Conservation (phyloP, 2,329 filamentous ascomycete species). For the Lasiodiplodia sp. region DNA sequence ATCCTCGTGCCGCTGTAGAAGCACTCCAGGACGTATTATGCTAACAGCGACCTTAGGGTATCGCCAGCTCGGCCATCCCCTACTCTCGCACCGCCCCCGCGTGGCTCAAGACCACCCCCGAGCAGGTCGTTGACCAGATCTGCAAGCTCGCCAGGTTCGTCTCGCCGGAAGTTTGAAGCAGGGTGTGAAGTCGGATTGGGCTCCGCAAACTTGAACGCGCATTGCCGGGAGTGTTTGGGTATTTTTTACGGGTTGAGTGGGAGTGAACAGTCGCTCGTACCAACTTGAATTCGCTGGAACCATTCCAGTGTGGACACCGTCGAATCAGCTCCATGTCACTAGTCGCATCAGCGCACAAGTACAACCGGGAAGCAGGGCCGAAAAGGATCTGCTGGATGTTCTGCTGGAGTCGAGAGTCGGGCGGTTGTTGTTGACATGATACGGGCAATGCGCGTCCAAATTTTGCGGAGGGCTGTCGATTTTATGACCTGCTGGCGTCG, state of each 20-base stretch:
- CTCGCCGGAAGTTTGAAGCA: constrained; percentile 1
- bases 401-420: background rate
- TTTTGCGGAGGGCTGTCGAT: background rate
- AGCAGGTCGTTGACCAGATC: constrained; percentile 99
- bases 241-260: background rate
- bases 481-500: background rate
- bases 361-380: background rate
- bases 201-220: background rate
- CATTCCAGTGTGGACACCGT: background rate
- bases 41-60: constrained; percentile 79
- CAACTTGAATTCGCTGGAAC: background rate
- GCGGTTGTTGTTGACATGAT: background rate
- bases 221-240: background rate
- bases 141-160: constrained; percentile 79
- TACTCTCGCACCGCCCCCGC: constrained; percentile 93
- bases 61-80: constrained; percentile 92
- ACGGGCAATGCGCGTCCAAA: background rate
- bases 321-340: background rate
- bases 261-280: background rate
- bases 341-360: background rate
- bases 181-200: background rate
- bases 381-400: background rate
- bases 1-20: background rate
- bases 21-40: background rate
- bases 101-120: constrained; percentile 98